phyloP scores from a whole-genome alignment of 2,329 filamentous ascomycete species.

The Diaporthe sp. region DNA sequence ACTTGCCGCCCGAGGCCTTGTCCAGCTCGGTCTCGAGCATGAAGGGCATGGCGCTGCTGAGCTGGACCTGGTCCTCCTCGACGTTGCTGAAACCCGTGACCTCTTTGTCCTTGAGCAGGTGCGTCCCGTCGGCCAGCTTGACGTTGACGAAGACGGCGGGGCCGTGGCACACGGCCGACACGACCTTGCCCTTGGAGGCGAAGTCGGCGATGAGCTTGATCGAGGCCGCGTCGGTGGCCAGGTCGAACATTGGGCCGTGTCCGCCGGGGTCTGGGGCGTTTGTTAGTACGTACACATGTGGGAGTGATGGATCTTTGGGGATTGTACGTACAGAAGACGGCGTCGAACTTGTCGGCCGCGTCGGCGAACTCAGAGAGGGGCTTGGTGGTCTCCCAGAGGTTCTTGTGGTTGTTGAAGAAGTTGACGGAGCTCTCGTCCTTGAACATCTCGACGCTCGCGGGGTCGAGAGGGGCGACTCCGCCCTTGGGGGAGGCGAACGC shows the following conservation, averaged over 20 bases:
- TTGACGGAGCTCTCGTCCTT: constrained; percentile 63
- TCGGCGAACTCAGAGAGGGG: constrained; percentile 67
- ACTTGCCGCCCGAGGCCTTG: constrained; percentile 62
- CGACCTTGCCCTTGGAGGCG: constrained; percentile 67
- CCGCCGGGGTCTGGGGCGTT: constrained; percentile 56
- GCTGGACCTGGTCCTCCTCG: constrained; percentile 61
- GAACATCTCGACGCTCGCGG: constrained; percentile 64
- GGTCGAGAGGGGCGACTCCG: constrained; percentile 71
- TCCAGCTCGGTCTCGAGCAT: constrained; percentile 66
- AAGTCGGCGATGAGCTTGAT: constrained; percentile 72
- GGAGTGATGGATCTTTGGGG: background rate
- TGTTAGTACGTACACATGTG: background rate
- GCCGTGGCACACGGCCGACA: constrained; percentile 77
- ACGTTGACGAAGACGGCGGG: constrained; percentile 71
- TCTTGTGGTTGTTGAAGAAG: constrained; percentile 66
- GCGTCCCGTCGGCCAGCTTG: constrained; percentile 59
- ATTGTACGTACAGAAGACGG: constrained; percentile 55
- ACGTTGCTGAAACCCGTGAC: constrained; percentile 70
- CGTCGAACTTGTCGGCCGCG: constrained; percentile 68
- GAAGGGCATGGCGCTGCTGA: constrained; percentile 63
- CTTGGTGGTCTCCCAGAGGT: constrained; percentile 72
- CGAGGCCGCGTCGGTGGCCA: constrained; percentile 65
- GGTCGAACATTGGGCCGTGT: constrained; percentile 75
- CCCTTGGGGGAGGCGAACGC: constrained; percentile 71
- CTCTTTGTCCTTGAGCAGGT: constrained; percentile 64